Evolutionary conservation across 495 filamentous ascomycete genomes (phyloP).

Genomic region (Podospora conica): DNA sequence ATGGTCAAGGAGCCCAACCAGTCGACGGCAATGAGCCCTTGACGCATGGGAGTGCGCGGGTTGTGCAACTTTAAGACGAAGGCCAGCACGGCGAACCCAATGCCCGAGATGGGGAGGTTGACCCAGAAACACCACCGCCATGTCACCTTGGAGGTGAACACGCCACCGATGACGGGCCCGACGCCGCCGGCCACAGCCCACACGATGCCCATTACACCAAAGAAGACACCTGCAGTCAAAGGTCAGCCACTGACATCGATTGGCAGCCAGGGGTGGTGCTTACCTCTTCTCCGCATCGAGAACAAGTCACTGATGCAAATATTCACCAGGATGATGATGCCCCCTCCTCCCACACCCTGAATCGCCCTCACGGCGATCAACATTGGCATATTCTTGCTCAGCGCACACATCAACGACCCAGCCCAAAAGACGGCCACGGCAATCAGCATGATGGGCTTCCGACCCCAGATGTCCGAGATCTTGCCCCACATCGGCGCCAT

Average conservation of each 20-base stretch:
- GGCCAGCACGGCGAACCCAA: constrained; percentile 58
- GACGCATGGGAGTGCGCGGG: constrained; percentile 61
- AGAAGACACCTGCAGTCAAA: constrained; percentile 44
- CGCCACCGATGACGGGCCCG: constrained; percentile 60
- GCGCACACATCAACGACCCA: constrained; percentile 64
- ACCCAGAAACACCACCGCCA: constrained; percentile 73
- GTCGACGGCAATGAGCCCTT: constrained; percentile 70
- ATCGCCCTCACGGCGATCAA: constrained; percentile 69
- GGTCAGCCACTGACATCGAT: constrained; percentile 12
- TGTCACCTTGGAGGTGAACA: constrained; percentile 48
- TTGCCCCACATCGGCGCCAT: constrained; percentile 76
- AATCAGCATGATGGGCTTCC: constrained; percentile 70
- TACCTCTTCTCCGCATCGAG: constrained; percentile 57
- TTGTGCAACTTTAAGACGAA: constrained; percentile 72
- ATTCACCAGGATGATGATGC: constrained; percentile 72
- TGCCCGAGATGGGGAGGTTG: constrained; percentile 70
- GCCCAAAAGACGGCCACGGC: constrained; percentile 71
- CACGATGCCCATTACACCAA: constrained; percentile 43
- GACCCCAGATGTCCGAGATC: constrained; percentile 77
- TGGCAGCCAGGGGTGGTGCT: constrained; percentile 4
- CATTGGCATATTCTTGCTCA: constrained; percentile 63
- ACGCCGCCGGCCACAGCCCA: constrained; percentile 51
- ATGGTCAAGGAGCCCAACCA: constrained; percentile 66
- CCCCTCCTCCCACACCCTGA: constrained; percentile 81
- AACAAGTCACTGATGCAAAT: constrained; percentile 79